Evolutionary conservation across 2,329 filamentous ascomycete genomes (phyloP).

Genomic region (Ceratocystis alfenasii): DNA sequence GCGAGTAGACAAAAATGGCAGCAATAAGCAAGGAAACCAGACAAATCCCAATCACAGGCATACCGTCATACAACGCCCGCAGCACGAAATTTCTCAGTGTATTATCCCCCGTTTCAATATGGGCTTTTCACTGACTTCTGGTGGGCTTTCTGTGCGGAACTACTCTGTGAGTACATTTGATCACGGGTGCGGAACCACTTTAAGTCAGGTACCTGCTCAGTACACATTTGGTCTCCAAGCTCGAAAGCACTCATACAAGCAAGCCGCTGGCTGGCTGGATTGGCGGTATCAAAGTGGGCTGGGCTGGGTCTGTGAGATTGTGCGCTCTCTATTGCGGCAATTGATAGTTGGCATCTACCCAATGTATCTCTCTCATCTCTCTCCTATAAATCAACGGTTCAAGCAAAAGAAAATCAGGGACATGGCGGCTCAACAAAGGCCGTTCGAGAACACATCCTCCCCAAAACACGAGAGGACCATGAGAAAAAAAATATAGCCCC

Average conservation of each 20-base stretch:
- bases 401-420: not conserved
- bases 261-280: not conserved
- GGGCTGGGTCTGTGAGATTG: not conserved
- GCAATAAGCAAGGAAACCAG: not conserved
- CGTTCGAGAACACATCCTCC: conserved; percentile 5
- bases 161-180: conserved; percentile 4
- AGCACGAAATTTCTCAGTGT: not conserved
- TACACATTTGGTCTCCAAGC: not conserved
- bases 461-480: conserved; percentile 7
- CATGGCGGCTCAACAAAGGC: conserved; percentile 11
- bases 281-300: not conserved
- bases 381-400: not conserved
- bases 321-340: not conserved
- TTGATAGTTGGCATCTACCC: not conserved
- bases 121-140: too few relatives aligned
- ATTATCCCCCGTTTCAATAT: too few relatives aligned
- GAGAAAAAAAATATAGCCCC: not conserved
- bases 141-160: too few relatives aligned
- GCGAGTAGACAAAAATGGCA: not conserved
- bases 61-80: conserved; percentile 5
- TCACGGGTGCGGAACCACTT: not conserved
- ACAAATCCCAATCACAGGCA: not conserved
- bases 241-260: not conserved
- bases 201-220: conserved; percentile 1
- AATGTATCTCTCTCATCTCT: not conserved